phyloP scores from a whole-genome alignment of 2,329 filamentous ascomycete species.

The Chrysoporthe puriensis region DNA sequence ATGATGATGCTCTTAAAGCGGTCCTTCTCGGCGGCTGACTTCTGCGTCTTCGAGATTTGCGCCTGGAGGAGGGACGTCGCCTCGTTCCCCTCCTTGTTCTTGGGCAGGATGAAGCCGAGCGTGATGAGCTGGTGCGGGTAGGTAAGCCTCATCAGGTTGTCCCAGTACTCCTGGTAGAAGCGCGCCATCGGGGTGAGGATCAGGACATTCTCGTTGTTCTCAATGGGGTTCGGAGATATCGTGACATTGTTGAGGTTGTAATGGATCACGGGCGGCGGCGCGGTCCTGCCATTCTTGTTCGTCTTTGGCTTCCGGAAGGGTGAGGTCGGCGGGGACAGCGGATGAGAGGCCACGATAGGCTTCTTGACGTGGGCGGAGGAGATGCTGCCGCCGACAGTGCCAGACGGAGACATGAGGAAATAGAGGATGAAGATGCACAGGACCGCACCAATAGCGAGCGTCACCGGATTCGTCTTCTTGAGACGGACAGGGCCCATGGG shows the following conservation, averaged over 20 bases:
- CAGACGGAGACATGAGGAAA: conserved; percentile 61
- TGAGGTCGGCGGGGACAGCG: conserved; percentile 73
- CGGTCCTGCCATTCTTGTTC: conserved; percentile 57
- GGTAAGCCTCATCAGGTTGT: conserved; percentile 79
- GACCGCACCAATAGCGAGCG: conserved; percentile 70
- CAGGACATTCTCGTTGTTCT: conserved; percentile 82
- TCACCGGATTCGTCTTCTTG: conserved; percentile 79
- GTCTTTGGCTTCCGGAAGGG: conserved; percentile 68
- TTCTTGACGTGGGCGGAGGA: conserved; percentile 48
- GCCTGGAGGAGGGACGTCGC: conserved; percentile 83
- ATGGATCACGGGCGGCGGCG: conserved; percentile 83
- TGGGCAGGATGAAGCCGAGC: conserved; percentile 93
- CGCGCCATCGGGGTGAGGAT: conserved; percentile 90
- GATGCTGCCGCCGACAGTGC: conserved; percentile 51
- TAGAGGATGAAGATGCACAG: conserved; percentile 74
- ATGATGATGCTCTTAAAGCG: conserved; percentile 95
- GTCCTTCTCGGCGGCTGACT: conserved; percentile 71
- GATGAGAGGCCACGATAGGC: conserved; percentile 63
- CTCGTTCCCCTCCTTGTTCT: conserved; percentile 87
- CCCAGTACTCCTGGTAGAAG: conserved; percentile 96
- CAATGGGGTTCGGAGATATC: conserved; percentile 73
- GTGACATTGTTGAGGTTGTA: conserved; percentile 97
- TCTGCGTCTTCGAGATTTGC: conserved; percentile 83
- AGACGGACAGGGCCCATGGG: conserved; percentile 70
- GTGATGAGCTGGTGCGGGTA: conserved; percentile 97